Evolutionary conservation across 1,139 yeast species (phyloP).

Genomic region (Debaryomycetaceae sp.): DNA sequence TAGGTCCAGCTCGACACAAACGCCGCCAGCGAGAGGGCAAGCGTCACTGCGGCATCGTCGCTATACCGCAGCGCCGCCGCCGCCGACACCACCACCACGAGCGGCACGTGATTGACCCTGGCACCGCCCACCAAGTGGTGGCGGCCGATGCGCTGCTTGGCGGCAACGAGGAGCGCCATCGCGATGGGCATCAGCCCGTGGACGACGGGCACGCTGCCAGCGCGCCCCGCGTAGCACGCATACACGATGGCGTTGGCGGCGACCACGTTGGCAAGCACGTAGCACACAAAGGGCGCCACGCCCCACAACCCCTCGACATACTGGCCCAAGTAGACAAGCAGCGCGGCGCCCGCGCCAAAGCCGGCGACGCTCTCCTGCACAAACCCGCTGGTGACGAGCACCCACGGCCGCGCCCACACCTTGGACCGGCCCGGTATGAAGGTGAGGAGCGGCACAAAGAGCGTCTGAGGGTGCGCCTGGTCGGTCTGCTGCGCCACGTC

Average conservation of each 20-base stretch:
- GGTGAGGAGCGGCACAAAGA: constrained; percentile 36
- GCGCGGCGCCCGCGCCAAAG: constrained; percentile 20
- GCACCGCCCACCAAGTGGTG: constrained; percentile 40
- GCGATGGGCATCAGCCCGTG: constrained; percentile 33
- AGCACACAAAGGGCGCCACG: constrained; percentile 26
- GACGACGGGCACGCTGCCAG: constrained; percentile 33
- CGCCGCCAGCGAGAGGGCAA: constrained; percentile 23
- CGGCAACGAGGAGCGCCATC: constrained; percentile 40
- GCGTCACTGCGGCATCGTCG: constrained; percentile 28
- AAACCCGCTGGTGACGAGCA: constrained; percentile 29
- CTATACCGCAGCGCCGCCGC: constrained; percentile 19
- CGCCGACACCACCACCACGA: constrained; percentile 19
- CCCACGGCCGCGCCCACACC: constrained; percentile 36
- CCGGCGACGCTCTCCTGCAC: constrained; percentile 33
- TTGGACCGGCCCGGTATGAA: constrained; percentile 38
- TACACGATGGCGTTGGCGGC: constrained; percentile 32
- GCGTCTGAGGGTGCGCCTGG: constrained; percentile 38
- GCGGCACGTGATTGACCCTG: constrained; percentile 37
- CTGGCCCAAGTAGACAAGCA: constrained; percentile 32
- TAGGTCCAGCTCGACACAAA: constrained; percentile 39
- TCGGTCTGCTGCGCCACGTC: constrained; percentile 30
- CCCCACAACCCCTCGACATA: constrained; percentile 41
- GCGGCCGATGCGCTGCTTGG: constrained; percentile 41
- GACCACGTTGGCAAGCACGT: constrained; percentile 20
- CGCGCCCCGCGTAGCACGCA: constrained; percentile 22